Base-by-base conservation (phyloP, 352 stramenopile species). In the Chrysophaeum taylorii region DNA sequence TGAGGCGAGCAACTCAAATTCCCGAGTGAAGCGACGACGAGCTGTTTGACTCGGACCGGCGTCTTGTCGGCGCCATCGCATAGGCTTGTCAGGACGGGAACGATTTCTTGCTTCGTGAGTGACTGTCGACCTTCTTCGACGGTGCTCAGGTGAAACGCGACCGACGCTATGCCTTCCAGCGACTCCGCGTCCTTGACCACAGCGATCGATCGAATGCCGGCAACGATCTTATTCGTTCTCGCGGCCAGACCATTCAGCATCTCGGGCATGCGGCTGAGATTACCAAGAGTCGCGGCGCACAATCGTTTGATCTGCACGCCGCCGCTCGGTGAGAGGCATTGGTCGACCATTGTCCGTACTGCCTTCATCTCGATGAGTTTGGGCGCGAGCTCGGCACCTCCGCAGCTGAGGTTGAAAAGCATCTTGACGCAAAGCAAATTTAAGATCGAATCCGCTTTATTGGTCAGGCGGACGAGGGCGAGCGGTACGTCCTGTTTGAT, bases 301-400 rank as follows among this genome's bases (percentile, higher is more conserved):
- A 78, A 71, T 29, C 67, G 69, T 31, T 78, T 79, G 0, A 79
- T 68, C 45, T 76, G 54, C 21, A 74, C 62, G 43, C 73, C 74
- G 48, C 71, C 76, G 38, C 73, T 76, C 5, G 71, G 66, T 48
- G 72, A 78, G 21, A 75, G 73, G 38, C 70, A 63, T 69, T 81
- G 76, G 23, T 70, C 53, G n/a, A 81, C 66, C 18, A 81, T 60
- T 18, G 79, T 68, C 25, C 68, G 45, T 60, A 77, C 64, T 37
- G 69, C 70, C 38, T 78, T 78, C 74, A 79, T 78, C 64, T 80
- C 73, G 2, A 80, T 33, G 41, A 80, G 60, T 48, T 73, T 78
- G 21, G 27, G 43, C 42, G 63, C 70, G 29, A 76, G 71, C n/a
- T 61, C 57, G 2, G 57, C 64, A 35, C 70, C 64, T 48, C 80